Conservation (phyloP, 225 moss, liverwort and hornwort species). For the Takakia lepidozioides region DNA sequence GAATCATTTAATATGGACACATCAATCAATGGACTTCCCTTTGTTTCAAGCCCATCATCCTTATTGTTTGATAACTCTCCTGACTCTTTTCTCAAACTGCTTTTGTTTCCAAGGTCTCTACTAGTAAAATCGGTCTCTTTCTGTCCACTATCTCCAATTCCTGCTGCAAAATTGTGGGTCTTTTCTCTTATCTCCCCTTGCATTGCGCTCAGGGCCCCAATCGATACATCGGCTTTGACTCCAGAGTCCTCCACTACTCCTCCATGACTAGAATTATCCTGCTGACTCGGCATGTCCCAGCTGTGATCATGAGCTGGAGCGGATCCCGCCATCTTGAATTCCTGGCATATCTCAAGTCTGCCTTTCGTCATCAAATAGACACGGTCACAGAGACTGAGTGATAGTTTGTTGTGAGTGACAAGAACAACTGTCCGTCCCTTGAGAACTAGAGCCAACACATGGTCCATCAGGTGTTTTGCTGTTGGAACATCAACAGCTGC, state of each 20-base stretch:
- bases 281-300: not conserved
- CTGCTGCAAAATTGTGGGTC: not conserved
- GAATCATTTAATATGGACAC: not conserved
- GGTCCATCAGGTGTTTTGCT: conserved; percentile 79
- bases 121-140: not conserved
- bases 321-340: no score
- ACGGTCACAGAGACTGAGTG: conserved; percentile 54
- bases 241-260: not conserved
- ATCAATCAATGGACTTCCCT: not conserved
- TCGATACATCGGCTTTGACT: not conserved
- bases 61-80: not conserved
- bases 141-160: not conserved
- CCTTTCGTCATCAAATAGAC: conserved; percentile 61
- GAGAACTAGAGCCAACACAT: conserved; percentile 55
- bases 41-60: not conserved
- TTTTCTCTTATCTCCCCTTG: no score
- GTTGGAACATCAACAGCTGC: conserved; percentile 98
- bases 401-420: conserved; percentile 87
- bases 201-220: not conserved
- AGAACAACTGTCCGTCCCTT: conserved; percentile 71
- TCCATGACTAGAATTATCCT: not conserved
- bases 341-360: conserved; percentile 1
- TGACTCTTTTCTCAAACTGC: not conserved
- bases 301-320: conserved; percentile 10
- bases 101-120: not conserved